These are phyloP conservation scores for Falciphora oryzae DNA, from an alignment of 2,329 filamentous ascomycete species.

Conservation along the genomic window DNA sequence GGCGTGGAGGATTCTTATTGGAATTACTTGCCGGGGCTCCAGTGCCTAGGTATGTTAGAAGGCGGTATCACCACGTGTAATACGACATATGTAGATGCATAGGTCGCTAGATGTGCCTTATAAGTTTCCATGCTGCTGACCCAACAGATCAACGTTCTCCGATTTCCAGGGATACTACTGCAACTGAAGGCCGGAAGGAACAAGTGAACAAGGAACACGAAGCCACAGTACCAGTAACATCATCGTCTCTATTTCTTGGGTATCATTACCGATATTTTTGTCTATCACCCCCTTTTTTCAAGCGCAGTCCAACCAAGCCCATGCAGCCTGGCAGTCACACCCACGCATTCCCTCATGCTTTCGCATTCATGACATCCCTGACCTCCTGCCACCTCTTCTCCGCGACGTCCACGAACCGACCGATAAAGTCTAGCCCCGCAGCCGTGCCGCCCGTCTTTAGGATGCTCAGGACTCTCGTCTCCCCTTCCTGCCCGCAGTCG, in stretches of 20 bases:
- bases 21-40: no score
- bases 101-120: no score
- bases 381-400: slow-evolving; percentile 60
- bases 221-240: neutral
- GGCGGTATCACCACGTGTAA: no score
- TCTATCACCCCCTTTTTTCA: neutral
- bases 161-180: no score
- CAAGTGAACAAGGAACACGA: neutral
- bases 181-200: no score
- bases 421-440: slow-evolving; percentile 59
- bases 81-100: no score
- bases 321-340: neutral
- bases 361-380: slow-evolving; percentile 29
- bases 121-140: neutral
- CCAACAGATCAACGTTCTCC: no score
- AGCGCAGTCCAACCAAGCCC: no score
- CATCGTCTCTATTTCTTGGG: neutral
- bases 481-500: slow-evolving; percentile 12
- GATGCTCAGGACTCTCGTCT: slow-evolving; percentile 59
- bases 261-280: neutral
- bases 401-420: slow-evolving; percentile 52
- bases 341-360: neutral
- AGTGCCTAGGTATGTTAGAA: no score
- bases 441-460: slow-evolving; percentile 79
- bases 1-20: no score